A percentile compares a stretch with the other conserved stretches of the same genome.
Evolutionary conservation across 176 grass and related monocot species (phyloP).

Genomic region (Eleusine coracana): DNA sequence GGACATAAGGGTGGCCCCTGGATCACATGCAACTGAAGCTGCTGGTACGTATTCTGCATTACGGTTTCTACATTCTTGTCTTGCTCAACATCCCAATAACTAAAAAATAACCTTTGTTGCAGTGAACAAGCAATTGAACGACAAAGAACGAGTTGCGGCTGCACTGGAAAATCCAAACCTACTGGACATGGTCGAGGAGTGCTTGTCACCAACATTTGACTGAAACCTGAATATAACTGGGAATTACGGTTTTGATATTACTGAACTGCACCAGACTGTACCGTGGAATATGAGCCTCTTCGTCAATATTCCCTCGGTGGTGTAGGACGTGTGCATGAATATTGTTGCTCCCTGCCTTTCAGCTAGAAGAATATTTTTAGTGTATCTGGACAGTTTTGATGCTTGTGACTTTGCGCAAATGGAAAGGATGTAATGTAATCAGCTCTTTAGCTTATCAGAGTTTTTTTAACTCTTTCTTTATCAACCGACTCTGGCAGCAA

Average conservation of each 20-base stretch:
- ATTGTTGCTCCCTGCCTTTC: neutral
- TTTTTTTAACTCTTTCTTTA: neutral
- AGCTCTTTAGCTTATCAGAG: neutral
- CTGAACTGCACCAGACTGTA: neutral
- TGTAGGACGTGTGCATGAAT: conserved; percentile 21
- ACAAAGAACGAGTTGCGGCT: conserved; percentile 93
- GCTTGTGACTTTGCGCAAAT: neutral
- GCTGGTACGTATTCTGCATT: conserved; percentile 52
- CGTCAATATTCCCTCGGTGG: neutral
- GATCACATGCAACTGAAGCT: conserved; percentile 90
- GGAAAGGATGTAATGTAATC: conserved; percentile 4
- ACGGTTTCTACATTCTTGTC: neutral
- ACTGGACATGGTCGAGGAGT: conserved; percentile 77
- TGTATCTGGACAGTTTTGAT: neutral
- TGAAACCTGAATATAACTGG: conserved; percentile 45
- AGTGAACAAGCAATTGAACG: conserved; percentile 98
- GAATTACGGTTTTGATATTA: neutral
- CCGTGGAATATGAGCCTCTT: neutral
- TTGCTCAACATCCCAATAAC: neutral
- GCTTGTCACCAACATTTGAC: conserved; percentile 69
- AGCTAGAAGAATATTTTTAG: conserved; percentile 3
- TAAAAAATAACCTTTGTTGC: conserved; percentile 15
- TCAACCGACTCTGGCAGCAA: neutral
- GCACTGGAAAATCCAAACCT: conserved; percentile 85
- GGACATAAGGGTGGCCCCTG: conserved; percentile 83